phyloP scores from a whole-genome alignment of 1,284 basidiomycete genomes.

The Anthracocystis panici-leucophaei region DNA sequence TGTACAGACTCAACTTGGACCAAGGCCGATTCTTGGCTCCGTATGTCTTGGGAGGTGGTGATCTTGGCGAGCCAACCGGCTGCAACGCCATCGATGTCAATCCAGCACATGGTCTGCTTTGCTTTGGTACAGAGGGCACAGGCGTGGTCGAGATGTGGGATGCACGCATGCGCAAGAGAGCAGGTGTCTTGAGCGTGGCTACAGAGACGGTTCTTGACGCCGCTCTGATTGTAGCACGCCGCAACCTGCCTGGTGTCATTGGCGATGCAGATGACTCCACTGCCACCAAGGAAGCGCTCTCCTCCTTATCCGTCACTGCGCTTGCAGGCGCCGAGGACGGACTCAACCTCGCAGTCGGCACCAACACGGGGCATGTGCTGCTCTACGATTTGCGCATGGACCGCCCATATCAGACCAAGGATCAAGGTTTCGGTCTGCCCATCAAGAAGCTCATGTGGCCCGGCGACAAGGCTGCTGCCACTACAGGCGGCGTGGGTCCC shows the following conservation, averaged over 20 bases:
- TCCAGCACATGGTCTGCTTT: conserved; percentile 88
- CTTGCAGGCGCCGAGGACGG: conserved; percentile 82
- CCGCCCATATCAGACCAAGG: conserved; percentile 86
- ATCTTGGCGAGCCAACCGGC: conserved; percentile 75
- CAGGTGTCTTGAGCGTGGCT: conserved; percentile 84
- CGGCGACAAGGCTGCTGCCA: conserved; percentile 75
- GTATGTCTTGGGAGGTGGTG: conserved; percentile 58
- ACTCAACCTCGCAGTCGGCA: conserved; percentile 91
- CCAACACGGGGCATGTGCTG: conserved; percentile 91
- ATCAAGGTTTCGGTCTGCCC: conserved; percentile 95
- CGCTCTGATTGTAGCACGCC: conserved; percentile 68
- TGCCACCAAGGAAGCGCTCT: conserved; percentile 59
- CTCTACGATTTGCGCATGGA: conserved; percentile 92
- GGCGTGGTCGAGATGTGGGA: conserved; percentile 97
- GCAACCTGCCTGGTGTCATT: conserved; percentile 66
- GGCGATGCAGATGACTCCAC: conserved; percentile 58
- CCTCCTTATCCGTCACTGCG: conserved; percentile 80
- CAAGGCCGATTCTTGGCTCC: conserved; percentile 83
- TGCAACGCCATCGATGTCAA: conserved; percentile 95
- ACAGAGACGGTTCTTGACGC: conserved; percentile 70
- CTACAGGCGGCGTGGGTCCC: conserved; percentile 75
- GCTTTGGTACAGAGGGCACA: conserved; percentile 83
- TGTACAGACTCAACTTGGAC: conserved; percentile 94
- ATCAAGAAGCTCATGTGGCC: conserved; percentile 90
- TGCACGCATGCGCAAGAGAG: conserved; percentile 81